Conservation (phyloP, 257 asterid genomes). For the Solanum paucissectum region DNA sequence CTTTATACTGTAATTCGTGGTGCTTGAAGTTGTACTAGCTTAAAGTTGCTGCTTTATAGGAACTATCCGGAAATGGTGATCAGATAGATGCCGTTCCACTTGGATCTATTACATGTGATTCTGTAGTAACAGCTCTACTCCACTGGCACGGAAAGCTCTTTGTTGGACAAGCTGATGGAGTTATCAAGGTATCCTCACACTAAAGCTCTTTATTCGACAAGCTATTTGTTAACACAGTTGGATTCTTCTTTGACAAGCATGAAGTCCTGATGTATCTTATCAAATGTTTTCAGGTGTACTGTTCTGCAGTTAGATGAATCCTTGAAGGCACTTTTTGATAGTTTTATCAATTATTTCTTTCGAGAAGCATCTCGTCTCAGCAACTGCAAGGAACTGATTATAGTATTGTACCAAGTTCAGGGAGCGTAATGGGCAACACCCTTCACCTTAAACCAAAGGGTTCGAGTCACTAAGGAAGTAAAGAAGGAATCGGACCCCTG, state of each 20-base stretch:
- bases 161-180: conserved; percentile 62
- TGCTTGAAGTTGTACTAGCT: neutral
- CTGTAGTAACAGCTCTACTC: conserved; percentile 44
- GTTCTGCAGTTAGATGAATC: conserved; percentile 3
- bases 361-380: neutral
- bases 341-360: neutral
- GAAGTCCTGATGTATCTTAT: neutral
- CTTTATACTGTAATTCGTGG: neutral
- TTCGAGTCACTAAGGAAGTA: neutral
- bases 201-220: neutral
- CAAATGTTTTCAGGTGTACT: conserved; percentile 15
- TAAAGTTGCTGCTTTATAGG: conserved; percentile 23
- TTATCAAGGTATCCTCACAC: conserved; percentile 34
- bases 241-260: neutral
- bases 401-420: neutral
- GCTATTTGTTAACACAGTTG: neutral
- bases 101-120: conserved; percentile 50
- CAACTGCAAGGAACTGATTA: neutral
- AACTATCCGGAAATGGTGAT: conserved; percentile 33
- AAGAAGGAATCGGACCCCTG: neutral
- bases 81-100: conserved; percentile 25
- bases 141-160: conserved; percentile 65
- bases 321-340: neutral
- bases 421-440: neutral
- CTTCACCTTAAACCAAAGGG: neutral